Percentiles rank a stretch among this genome's conserved stretches.
Evolutionary conservation across 2,329 filamentous ascomycete genomes (phyloP).

Genomic region (Ascochyta clinopodiicola): DNA sequence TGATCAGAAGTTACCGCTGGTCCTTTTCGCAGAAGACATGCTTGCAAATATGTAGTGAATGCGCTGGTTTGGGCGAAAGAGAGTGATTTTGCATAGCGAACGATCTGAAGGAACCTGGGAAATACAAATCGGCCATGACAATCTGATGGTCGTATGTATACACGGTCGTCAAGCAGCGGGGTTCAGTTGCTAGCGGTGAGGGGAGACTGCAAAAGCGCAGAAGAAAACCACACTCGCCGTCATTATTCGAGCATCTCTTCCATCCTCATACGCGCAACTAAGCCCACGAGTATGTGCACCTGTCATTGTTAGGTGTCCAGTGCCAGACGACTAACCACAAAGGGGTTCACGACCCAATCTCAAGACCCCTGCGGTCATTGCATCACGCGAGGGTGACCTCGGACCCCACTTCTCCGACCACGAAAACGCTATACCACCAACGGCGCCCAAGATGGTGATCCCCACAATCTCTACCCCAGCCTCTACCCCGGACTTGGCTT

Average conservation of each 20-base stretch:
- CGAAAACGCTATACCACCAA: constrained; percentile 12
- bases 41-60: background rate
- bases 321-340: background rate
- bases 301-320: background rate
- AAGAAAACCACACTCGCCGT: background rate
- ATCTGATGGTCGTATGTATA: background rate
- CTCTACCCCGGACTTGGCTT: constrained; percentile 23
- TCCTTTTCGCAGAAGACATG: background rate
- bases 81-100: background rate
- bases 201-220: background rate
- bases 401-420: constrained; percentile 25
- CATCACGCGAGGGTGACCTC: constrained; percentile 13
- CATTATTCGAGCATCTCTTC: background rate
- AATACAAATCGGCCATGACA: background rate
- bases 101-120: background rate
- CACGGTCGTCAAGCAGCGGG: background rate
- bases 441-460: constrained; percentile 17
- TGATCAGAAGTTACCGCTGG: background rate
- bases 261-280: background rate
- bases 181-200: constrained; percentile 1
- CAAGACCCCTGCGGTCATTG: background rate
- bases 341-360: background rate
- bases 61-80: background rate
- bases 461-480: constrained; percentile 29
- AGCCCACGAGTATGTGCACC: background rate